Evolutionary conservation across 148 eudicot genomes (phyloP).

Genomic region (Silene uniflora): DNA sequence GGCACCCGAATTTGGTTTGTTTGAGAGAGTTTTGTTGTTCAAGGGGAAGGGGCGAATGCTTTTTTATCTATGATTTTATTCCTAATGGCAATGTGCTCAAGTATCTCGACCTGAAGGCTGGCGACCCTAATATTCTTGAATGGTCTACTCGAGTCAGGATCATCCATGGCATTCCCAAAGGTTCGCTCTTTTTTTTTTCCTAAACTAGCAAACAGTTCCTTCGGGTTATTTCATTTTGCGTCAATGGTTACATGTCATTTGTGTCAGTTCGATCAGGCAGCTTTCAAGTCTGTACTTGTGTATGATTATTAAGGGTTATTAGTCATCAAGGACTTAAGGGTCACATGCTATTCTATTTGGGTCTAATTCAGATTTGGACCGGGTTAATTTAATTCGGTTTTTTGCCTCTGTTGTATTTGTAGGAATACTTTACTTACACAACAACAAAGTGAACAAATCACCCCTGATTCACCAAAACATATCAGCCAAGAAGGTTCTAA

Average conservation of each 20-base stretch:
- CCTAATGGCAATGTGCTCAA: constrained; percentile 65
- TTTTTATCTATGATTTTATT: constrained; percentile 72
- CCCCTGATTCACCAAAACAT: constrained; percentile 82
- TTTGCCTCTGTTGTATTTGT: constrained; percentile 13
- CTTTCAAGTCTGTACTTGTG: too few species aligned
- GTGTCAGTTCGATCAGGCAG: too few species aligned
- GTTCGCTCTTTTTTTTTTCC: constrained; percentile 37
- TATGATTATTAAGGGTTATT: too few species aligned
- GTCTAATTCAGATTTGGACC: background rate
- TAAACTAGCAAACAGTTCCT: background rate
- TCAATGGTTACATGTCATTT: too few species aligned
- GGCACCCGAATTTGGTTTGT: constrained; percentile 75
- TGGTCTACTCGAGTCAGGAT: constrained; percentile 83
- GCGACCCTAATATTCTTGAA: constrained; percentile 56
- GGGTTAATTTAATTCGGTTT: background rate
- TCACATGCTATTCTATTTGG: too few species aligned
- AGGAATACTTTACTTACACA: constrained; percentile 86
- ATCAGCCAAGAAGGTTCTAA: constrained; percentile 67
- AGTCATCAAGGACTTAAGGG: too few species aligned
- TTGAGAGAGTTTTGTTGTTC: constrained; percentile 93
- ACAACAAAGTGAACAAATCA: constrained; percentile 52
- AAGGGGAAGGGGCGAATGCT: constrained; percentile 80
- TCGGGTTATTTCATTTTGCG: too few species aligned
- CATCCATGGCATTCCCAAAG: constrained; percentile 84
- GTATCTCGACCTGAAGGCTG: constrained; percentile 71